Base-by-base conservation (phyloP, 2,329 filamentous ascomycete genomes). In the Exophiala oligosperma region DNA sequence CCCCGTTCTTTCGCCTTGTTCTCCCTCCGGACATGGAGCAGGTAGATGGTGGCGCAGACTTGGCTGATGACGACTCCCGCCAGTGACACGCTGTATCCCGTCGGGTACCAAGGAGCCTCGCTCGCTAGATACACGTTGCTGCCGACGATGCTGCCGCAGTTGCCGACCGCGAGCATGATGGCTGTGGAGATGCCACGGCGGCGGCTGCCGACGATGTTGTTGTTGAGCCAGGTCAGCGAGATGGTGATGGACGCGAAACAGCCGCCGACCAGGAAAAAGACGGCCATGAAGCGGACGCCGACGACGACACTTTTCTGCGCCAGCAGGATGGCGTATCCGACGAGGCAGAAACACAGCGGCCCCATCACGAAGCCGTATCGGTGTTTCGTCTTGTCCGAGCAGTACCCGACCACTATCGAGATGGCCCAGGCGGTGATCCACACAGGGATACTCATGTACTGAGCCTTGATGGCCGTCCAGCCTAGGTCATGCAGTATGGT, bases 81-180 rank as follows among this genome's bases (percentile, higher is more conserved):
- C 21, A 53, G 23, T 24, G 66, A 64, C 2, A 70, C 71, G 1
- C 70, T 68, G 62, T 73, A 74, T 1, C 75, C 76, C 0, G 71
- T 72, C 1, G 67, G 68, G 56, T 76, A 78, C 4, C 60, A 66
- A 2, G 75, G 76, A 2, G 70, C 65, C 62, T 78, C 68, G 2
- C 54, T 57, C 8, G 67, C 69, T 60, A 78, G 72, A 59, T 78
- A 79, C 4, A 78, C 69, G 56, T 77, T 76, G 26, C 70, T 68
- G 3, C 71, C 71, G 6, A 78, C 68, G 52, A 79, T 74, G 49
- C 75, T 76, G 49, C 73, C 76, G 56, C 74, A 76, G 63, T 78
- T 78, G n/a, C 75, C 76, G 21, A 78, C 73, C 2, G 74, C 74
- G 2, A 74, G 67, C 65, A 75, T 72, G 64, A 77, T 69, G 1